Base-by-base conservation (phyloP, 2,329 filamentous ascomycete genomes). In the Fusarium sp. region DNA sequence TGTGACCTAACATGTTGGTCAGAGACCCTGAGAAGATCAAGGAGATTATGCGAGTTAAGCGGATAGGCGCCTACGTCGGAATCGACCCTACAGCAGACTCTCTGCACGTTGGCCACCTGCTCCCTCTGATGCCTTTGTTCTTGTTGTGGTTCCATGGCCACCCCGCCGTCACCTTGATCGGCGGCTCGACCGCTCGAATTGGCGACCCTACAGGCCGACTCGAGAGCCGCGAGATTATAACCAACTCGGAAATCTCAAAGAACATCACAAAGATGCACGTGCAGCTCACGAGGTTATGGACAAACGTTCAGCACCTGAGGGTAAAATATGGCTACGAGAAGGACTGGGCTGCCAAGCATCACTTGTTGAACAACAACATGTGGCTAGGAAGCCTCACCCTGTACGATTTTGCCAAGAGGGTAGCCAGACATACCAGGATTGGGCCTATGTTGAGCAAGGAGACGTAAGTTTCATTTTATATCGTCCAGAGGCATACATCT, bases 381-480 rank as follows among this genome's bases (percentile, higher is more conserved):
- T 99, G 97, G 97, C 91, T 95, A 85, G 90, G 93, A 75, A 90
- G 89, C 43, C 84, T 94, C 50, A 87, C 91, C 1, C 86, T 97
- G 52, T 86, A 94, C 58, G 93, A 98, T 54, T 89, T 98, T 61
- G 85, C 97, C 75, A 89, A 90, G 80, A 88, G 92, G 66, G 85
- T 98, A 33, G 97, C 95, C 4, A 89, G 88, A 35, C 88, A 91
- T 54, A 91, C 95, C 81, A 89, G 96, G 68, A 85, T 99, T 60
- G 95, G 96, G 1, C 89, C 95, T 4, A 95, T 99, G 94, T 87
- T 99, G 68, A 91, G 92, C 62, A 92, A 95, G 78, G 96, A 98
- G 72, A 97, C 94, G 92, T 95, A 83, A 87, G 93, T 90, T 57
- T 24, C 27, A 27, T 18, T 16, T 16, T 3, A 22, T 8, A 29